Evolutionary conservation across 2,329 filamentous ascomycete species (phyloP), one percentile per base, ranked within the genome.

Genomic region (Cladosporium sp.): DNA sequence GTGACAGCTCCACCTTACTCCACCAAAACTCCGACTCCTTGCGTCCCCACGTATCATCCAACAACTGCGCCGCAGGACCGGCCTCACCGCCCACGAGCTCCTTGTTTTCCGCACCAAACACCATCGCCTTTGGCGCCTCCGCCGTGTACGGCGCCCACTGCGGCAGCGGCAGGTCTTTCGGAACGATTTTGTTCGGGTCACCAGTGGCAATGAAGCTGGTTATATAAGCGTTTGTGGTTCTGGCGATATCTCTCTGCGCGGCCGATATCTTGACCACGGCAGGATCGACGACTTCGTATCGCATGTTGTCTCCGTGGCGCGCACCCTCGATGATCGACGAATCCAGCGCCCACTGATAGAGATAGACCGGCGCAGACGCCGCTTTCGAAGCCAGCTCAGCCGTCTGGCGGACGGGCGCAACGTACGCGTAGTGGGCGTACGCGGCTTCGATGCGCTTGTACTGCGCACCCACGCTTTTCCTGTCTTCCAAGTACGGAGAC

Each of bases 361-460:
- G 70, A 58, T 80, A 81, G 0, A 79, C 79, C 59, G 58, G 69
- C 49, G 54, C 61, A 16, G 65, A 58, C 11, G 56, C 46, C 5
- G 57, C 54, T 5, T 57, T 28, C n/a, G 63, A 61, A 4, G 63
- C 64, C 28, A 72, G 72, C 51, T 78, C 70, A 0, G 78, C 81
- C 0, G 79, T 81, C 63, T 85, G 80, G 3, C 83, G 70, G 0
- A 85, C 80, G 0, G 83, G 83, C 18, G 79, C 80, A 44, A 84
- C 78, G 61, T 85, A 85, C 0, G 81, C 82, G 61, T 82, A 85
- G 61, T 85, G 78, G 0, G 75, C 78, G 63, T 86, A 86, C 0
- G 80, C 80, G 9, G 79, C 77, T 59, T 82, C 78, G 3, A 83
- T 68, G 2, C 82, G 74, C 46, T 74, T 73, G 69, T 78, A 85